Base-by-base conservation (phyloP, 441 rosid genomes). In the Corymbia citriodora region DNA sequence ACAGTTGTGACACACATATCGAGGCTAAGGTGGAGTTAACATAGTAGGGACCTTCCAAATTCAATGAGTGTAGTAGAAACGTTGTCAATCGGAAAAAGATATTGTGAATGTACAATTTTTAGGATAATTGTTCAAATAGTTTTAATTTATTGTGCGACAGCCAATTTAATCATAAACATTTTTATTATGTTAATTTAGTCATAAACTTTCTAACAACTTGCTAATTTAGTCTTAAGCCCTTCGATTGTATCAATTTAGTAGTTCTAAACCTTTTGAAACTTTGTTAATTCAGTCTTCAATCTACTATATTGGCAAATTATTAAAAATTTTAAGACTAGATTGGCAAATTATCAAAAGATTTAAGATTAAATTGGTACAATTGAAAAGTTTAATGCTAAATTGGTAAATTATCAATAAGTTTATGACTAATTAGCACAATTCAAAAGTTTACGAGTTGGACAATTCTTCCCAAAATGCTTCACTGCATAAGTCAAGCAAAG, bases 161-260 rank as follows among this genome's bases (percentile, higher is more conserved):
- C 5, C 3, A 59, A 59, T 59, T 25, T 14, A 25, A 59, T 59
- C 3, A 0, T 59, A 59, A 59, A 59, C 7, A 0, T 59, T 59
- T 59, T 3, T 23, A 10, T 59, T 59, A 7, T 59, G 27, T 59
- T 7, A 59, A 59, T 59, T 23, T 59, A 59, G 3, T 59, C 25
- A 1, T 59, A 59, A 1, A 25, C 6, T 0, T 59, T 59, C 3
- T 23, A 7, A 25, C n/a, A 1, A 59, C 25, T 59, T 59, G 65
- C 9, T 29, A 59, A 59, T 59, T 59, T 59, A 25, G 12, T 59
- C 7, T 25, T 6, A 59, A 59, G 25, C 25, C 7, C 7, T 59
- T 59, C 11, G 25, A 59, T 59, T 27, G 7, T 59, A 17, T 59
- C 65, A 59, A 59, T 59, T 59, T 25, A 59, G 1, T 59, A 59